Evolutionary conservation across 495 filamentous ascomycete species (phyloP), one percentile per base, ranked within the genome.

Genomic region (Xylaria castorea): DNA sequence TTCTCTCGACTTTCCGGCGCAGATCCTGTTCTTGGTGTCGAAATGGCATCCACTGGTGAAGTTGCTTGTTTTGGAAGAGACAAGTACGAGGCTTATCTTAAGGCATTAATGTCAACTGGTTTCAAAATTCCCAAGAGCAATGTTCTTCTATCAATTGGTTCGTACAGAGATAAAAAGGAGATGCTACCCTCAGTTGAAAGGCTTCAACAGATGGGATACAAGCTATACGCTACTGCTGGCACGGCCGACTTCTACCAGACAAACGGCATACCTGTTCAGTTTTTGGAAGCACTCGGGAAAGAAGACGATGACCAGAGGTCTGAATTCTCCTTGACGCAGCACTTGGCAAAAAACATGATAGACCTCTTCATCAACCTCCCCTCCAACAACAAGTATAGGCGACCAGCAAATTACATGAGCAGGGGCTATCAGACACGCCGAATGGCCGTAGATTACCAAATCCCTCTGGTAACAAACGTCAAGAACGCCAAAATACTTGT

Each of bases 361-460:
- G 95, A 98, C 83, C 87, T 99, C 44, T 99, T 98, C 82, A 97
- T 99, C 89, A 99, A 99, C 82, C 84, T 99, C 79, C 96, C 96
- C 5, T 97, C 95, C n/a, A 97, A 87, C 88, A 99, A 99, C 82
- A 91, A 93, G 74, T 98, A 95, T 87, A 88, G 96, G 71, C 91
- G 96, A 69, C 96, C 96, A 32, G 96, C 96, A 68, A 98, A 93
- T 84, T 98, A 99, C 84, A 95, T 99, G 92, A 97, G 94, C 80
- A 95, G 93, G 82, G 96, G 96, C 66, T 99, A 99, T 81, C 90
- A 91, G 74, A 98, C 96, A 42, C 89, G 96, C 79, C 91, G 96
- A 75, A 97, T 99, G 96, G 96, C 96, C 36, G 96, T 99, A 27
- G 96, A 99, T 82, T 99, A 98, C 83, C 95, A 98, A 81, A 97